Evolutionary conservation across 2,329 filamentous ascomycete species (phyloP), one percentile per base, ranked within the genome.

Genomic region (Penicillium sp.): DNA sequence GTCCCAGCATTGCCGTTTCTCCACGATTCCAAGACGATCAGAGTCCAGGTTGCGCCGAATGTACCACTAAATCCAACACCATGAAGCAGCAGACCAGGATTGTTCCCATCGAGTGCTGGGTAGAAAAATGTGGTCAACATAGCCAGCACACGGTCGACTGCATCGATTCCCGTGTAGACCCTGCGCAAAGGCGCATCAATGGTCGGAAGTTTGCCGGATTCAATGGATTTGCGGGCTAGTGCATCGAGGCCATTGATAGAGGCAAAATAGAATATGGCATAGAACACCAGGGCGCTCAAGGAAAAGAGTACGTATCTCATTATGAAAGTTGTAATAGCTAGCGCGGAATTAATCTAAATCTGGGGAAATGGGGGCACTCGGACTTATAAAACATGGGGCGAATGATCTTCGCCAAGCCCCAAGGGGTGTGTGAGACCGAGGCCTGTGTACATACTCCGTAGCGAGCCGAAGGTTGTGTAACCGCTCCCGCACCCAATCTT

Each of bases 21-120:
- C 68, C 79, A 73, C 12, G 77, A 71, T 61, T 82, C 80, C 55
- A 82, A 68, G 2, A 73, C 68, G 25, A 82, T 66, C 42, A 80
- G 60, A 6, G 73, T 66, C 75, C 76, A 80, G n/a, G 75, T 69
- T 3, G 75, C 72, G 4, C 74, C 73, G 49, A 78, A 74, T 4
- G 77, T 74, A 6, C 75, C 75, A 5, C 74, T 73, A 25, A 80
- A 77, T 6, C 69, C 70, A 15, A 77, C 60, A 4, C 73, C 70
- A 42, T 77, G 74, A 10, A 79, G 62, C 1, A 70, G 62, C 8
- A 77, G 62, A 15, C 69, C 68, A 0, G 74, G 68, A 27, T 71
- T 68, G 41, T 69, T 71, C 8, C 76, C 76, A 57, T 78, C 75
- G 9, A 76, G 69, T 2, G 70, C 66, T 0, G 75, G 72, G 60